Evolutionary conservation across 1,284 basidiomycete species (phyloP), one percentile per base, ranked within the genome.

Genomic region (Schizophyllum amplum): DNA sequence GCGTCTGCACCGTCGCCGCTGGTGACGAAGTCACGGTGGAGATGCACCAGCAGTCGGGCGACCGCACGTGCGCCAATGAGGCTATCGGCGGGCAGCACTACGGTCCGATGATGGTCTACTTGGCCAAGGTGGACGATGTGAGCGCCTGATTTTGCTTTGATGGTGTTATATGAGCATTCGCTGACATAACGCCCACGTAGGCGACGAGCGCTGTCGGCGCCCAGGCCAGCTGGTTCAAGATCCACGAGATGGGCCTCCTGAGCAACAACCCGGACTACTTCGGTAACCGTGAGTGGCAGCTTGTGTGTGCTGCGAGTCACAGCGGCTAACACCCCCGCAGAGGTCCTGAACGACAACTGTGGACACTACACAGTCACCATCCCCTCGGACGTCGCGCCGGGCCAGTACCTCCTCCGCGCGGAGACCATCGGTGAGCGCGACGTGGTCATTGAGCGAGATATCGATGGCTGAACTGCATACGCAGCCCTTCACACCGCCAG

Each of bases 401-500:
- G 82, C 1, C 61, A 75, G 54, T 83, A 83, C 61, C 73, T 83
- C 26, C 61, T 83, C 55, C 78, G 81, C 17, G 72, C 77, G 56
- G 81, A 83, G 68, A 70, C 83, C 58, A 77, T 83, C 60, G 75
- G n/a, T n/a, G n/a, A n/a, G n/a, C n/a, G n/a, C n/a, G n/a, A n/a
- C n/a, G n/a, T n/a, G n/a, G n/a, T n/a, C n/a, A n/a, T n/a, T n/a
- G n/a, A n/a, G n/a, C n/a, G n/a, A n/a, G n/a, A n/a, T n/a, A n/a
- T n/a, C n/a, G n/a, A n/a, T n/a, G n/a, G n/a, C n/a, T n/a, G n/a
- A n/a, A n/a, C n/a, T n/a, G n/a, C n/a, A n/a, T n/a, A n/a, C n/a
- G n/a, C n/a, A n/a, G n/a, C 78, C 2, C 71, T 83, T 24, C 82
- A 83, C 55, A 68, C 73, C 49, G 82, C 71, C 25, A 62, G 65